These are phyloP conservation scores for Vitis hybrid DNA, from an alignment of 177 flowering plant species.

Conservation along the genomic window DNA sequence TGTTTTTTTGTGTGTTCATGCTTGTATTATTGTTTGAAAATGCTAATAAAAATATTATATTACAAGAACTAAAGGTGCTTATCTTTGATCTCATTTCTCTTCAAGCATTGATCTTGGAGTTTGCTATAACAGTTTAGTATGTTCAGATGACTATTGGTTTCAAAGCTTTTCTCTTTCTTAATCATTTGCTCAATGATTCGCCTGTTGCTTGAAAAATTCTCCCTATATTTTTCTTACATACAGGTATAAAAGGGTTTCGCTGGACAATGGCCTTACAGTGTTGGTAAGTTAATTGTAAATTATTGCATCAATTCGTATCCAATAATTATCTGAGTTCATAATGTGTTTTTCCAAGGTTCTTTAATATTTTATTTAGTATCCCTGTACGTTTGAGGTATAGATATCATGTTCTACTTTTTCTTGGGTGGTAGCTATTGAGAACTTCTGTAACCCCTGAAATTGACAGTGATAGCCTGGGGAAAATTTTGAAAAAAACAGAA, in stretches of 20 bases:
- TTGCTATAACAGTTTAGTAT: neutral
- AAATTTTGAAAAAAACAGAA: no score
- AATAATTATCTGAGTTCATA: no score
- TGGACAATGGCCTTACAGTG: constrained; percentile 68
- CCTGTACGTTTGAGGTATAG: neutral
- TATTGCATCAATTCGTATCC: neutral
- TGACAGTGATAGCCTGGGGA: neutral
- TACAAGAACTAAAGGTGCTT: no score
- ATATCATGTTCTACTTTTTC: neutral
- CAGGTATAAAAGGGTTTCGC: constrained; percentile 62
- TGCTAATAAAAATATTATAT: no score
- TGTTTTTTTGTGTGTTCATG: no score
- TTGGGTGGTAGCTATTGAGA: neutral
- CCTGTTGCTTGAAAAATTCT: constrained; percentile 5
- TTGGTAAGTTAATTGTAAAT: constrained; percentile 31
- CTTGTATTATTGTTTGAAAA: no score
- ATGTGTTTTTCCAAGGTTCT: neutral
- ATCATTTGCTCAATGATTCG: neutral
- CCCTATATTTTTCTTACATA: constrained; percentile 8
- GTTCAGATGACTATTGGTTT: neutral
- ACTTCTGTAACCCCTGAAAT: neutral
- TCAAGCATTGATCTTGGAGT: no score
- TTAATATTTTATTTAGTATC: neutral
- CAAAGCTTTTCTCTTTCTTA: neutral
- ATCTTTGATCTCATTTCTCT: no score